phyloP scores from a whole-genome alignment of 2,329 filamentous ascomycete species.

The Cytospora piceicola region DNA sequence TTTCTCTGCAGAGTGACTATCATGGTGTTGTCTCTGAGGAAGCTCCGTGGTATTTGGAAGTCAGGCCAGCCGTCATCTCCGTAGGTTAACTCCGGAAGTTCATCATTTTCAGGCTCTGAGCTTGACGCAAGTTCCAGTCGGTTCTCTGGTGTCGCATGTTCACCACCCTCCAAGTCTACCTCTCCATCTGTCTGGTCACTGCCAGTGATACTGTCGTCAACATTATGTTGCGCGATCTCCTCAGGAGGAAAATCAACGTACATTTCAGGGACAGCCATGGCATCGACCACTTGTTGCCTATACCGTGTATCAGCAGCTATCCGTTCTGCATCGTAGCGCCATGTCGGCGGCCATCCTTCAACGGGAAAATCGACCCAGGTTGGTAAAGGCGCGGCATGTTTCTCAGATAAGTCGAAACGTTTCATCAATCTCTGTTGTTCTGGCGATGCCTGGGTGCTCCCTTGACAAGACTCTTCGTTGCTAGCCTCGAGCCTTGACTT shows the following conservation, averaged over 20 bases:
- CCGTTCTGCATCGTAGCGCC: too few species aligned
- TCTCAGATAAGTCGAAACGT: not conserved
- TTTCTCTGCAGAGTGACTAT: not conserved
- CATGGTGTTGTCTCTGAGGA: not conserved
- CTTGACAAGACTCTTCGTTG: not conserved
- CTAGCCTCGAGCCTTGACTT: not conserved
- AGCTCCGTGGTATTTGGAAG: not conserved
- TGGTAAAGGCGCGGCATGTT: too few species aligned
- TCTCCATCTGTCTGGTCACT: not conserved
- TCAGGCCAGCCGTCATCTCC: not conserved
- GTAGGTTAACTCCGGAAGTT: not conserved
- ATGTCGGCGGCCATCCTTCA: too few species aligned
- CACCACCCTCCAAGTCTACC: not conserved
- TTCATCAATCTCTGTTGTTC: not conserved
- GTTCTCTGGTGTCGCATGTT: not conserved
- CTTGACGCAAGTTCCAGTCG: too few species aligned
- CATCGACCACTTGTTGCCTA: too few species aligned
- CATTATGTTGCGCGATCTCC: too few species aligned
- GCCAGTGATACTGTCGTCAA: too few species aligned
- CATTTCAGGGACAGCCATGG: too few species aligned
- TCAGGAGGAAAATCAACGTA: too few species aligned
- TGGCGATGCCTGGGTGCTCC: not conserved
- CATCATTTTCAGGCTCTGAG: not conserved
- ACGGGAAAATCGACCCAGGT: too few species aligned
- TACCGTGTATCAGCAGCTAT: too few species aligned